Evolutionary conservation across 2,329 filamentous ascomycete species (phyloP).

Genomic region (Trichoderma aggressivum): DNA sequence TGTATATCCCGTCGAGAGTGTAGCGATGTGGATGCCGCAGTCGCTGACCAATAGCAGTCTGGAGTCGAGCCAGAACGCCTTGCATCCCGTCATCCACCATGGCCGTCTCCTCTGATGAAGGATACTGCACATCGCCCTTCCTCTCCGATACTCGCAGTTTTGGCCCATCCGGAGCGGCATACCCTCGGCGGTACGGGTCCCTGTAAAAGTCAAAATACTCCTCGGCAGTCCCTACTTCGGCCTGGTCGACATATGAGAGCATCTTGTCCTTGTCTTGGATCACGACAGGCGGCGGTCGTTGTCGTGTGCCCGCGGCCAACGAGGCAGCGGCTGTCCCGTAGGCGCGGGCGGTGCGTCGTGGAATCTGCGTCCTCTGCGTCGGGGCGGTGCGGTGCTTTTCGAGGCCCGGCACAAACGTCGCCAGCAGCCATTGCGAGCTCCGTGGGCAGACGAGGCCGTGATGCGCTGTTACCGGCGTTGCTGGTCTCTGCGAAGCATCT

Average conservation of each 20-base stretch:
- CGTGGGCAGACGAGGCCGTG: slow-evolving; percentile 29
- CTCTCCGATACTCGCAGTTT: slow-evolving; percentile 49
- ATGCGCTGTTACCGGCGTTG: slow-evolving; percentile 6
- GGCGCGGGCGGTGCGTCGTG: slow-evolving; percentile 18
- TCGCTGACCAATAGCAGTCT: slow-evolving; percentile 38
- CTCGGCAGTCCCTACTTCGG: slow-evolving; percentile 46
- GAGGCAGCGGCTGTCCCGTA: slow-evolving; percentile 30
- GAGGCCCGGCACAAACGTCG: slow-evolving; percentile 37
- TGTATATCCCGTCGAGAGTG: slow-evolving; percentile 45
- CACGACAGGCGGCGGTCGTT: slow-evolving; percentile 18
- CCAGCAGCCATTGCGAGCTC: slow-evolving; percentile 40
- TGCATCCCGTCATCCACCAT: slow-evolving; percentile 35
- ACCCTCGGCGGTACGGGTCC: slow-evolving; percentile 53
- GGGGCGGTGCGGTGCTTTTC: slow-evolving; percentile 22
- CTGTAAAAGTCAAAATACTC: slow-evolving; percentile 51
- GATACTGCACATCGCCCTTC: slow-evolving; percentile 46
- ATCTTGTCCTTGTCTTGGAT: slow-evolving; percentile 42
- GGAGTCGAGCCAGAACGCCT: slow-evolving; percentile 39
- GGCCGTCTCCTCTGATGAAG: slow-evolving; percentile 41
- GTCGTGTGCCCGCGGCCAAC: slow-evolving; percentile 20
- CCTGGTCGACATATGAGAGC: slow-evolving; percentile 51
- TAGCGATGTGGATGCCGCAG: slow-evolving; percentile 41
- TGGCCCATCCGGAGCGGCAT: slow-evolving; percentile 50
- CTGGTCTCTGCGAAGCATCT: slow-evolving; percentile 22
- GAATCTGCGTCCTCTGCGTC: neutral